phyloP scores from a whole-genome alignment of 176 grass and related monocot genomes.

The Bothriochloa decipiens region DNA sequence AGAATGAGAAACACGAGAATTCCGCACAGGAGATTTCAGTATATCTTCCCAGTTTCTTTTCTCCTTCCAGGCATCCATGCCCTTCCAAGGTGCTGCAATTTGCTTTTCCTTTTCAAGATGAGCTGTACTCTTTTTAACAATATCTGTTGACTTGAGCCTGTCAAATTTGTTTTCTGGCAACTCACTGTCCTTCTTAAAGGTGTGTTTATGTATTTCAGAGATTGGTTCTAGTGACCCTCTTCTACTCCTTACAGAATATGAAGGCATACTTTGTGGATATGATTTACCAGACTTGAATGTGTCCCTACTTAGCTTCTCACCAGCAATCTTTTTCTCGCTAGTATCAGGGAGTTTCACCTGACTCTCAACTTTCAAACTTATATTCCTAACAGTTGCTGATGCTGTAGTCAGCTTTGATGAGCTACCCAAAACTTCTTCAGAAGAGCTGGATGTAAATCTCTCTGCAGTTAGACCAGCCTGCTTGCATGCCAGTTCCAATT shows the following conservation, averaged over 20 bases:
- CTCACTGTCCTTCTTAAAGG: constrained; percentile 68
- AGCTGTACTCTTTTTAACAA: constrained; percentile 44
- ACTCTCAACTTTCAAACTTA: constrained; percentile 72
- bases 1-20: constrained; percentile 77
- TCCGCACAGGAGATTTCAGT: constrained; percentile 83
- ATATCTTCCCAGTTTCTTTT: constrained; percentile 99
- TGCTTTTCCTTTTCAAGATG: constrained; percentile 74
- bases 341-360: constrained; percentile 53
- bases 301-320: constrained; percentile 58
- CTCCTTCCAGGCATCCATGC: constrained; percentile 99
- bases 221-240: constrained; percentile 77
- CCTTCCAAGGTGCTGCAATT: constrained; percentile 69
- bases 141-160: constrained; percentile 52
- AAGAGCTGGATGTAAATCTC: constrained; percentile 55
- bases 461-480: constrained; percentile 59
- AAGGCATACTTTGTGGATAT: constrained; percentile 44
- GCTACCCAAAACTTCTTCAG: constrained; percentile 45
- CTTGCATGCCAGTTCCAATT: constrained; percentile 77
- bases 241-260: constrained; percentile 64
- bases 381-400: constrained; percentile 60
- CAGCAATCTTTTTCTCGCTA: constrained; percentile 47
- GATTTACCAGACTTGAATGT: constrained; percentile 47
- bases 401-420: constrained; percentile 48
- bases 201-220: constrained; percentile 69
- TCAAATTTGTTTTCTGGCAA: constrained; percentile 68